Evolutionary conservation across 1,284 basidiomycete genomes (phyloP), one percentile per base, ranked within the genome.

Genomic region (Apiotrichum veenhuisii): DNA sequence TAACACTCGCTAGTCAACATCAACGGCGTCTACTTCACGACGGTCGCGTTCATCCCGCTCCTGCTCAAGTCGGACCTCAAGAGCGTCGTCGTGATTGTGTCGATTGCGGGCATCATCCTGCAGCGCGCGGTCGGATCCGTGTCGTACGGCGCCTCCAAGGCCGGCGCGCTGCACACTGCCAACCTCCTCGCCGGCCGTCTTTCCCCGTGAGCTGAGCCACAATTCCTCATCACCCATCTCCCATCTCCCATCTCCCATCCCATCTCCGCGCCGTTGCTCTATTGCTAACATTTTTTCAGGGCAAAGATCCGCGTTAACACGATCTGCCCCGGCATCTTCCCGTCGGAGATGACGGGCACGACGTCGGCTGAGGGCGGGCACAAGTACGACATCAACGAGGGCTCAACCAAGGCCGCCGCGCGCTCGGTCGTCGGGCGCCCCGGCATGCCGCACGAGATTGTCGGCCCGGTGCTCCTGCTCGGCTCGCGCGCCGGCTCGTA

Each of bases 141-240:
- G 9, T 71, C 72, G n/a, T 77, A 77, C 59, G 65, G 69, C 30
- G 68, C 66, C 9, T 73, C 72, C 38, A 77, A 77, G 65, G 75
- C 65, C 4, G 67, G 52, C n/a, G 60, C 67, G 17, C 57, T 69
- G 38, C 69, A 71, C 53, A 65, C 70, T 5, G 66, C 67, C 43
- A 62, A 62, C 37, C 63, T 69, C 30, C 65, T 72, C 10, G 70
- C 71, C 5, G 63, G 64, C 12, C 63, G 69, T 20, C 63, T 72
- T 5, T 61, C 66, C 23, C 71, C 71, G 64, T 69, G 33, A 58
- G 67, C 58, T 25, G 4, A 40, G 18, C 20, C 4, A 17, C 25
- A 10, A 3, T 23, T 25, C 23, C 14, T 17, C 4, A 30, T 17
- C 23, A 3, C 27, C 18, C 12, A 22, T 17, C 18, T 46, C 43